A percentile compares a stretch with the other conserved stretches of the same genome.
Conservation (phyloP, 2,329 filamentous ascomycete species). For the Phaeoacremonium minimum region DNA sequence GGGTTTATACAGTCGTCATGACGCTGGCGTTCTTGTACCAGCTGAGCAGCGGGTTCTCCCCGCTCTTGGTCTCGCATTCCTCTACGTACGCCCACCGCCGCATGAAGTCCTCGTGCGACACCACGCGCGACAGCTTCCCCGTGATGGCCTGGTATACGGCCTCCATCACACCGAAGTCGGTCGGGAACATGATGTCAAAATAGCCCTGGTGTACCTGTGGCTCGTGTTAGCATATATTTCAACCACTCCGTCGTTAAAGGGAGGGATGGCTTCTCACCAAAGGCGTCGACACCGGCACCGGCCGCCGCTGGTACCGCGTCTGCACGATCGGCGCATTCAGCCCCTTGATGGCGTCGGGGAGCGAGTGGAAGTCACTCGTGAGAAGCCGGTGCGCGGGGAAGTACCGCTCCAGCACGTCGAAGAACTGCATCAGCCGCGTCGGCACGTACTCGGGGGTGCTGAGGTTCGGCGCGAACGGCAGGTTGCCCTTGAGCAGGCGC, state of each 20-base stretch:
- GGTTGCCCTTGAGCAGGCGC: slow-evolving; percentile 55
- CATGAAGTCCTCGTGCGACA: slow-evolving; percentile 88
- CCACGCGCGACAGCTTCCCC: slow-evolving; percentile 81
- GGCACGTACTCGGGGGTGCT: slow-evolving; percentile 89
- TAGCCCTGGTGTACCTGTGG: slow-evolving; percentile 90
- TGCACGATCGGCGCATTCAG: slow-evolving; percentile 94
- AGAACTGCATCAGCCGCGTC: slow-evolving; percentile 93
- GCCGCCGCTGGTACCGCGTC: slow-evolving; percentile 82
- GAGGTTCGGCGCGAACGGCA: slow-evolving; percentile 73
- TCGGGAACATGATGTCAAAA: slow-evolving; percentile 98
- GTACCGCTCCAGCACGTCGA: slow-evolving; percentile 80
- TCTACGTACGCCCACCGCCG: slow-evolving; percentile 83
- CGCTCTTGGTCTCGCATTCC: slow-evolving; percentile 81
- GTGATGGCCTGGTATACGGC: slow-evolving; percentile 90
- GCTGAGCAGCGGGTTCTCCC: slow-evolving; percentile 85
- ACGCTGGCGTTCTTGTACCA: slow-evolving; percentile 97
- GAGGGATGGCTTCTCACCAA: slow-evolving; percentile 69
- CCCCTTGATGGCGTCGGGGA: slow-evolving; percentile 79
- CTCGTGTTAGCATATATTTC: not conserved
- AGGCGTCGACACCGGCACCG: slow-evolving; percentile 85
- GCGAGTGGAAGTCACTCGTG: slow-evolving; percentile 82
- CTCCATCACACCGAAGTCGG: slow-evolving; percentile 87
- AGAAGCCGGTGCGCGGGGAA: slow-evolving; percentile 89
- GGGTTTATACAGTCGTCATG: slow-evolving; percentile 60
- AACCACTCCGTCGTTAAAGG: not conserved